A percentile compares a stretch with the other conserved stretches of the same genome.
These are phyloP conservation scores for Ilex aquifolium DNA, from an alignment of 257 asterid genomes.

Conservation along the genomic window DNA sequence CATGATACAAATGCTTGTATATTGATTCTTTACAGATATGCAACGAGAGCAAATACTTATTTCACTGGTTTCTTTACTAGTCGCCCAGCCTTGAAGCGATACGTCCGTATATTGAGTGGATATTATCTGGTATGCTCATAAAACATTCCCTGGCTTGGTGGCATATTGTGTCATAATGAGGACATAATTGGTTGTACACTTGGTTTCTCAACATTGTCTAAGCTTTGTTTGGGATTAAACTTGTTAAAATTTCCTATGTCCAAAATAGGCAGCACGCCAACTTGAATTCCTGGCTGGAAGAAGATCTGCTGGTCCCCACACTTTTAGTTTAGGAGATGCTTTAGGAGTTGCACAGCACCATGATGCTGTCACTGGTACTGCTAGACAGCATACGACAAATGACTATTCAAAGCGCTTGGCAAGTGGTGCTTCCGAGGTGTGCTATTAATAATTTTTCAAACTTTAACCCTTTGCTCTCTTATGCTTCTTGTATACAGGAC, in stretches of 20 bases:
- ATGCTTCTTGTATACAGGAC: not conserved
- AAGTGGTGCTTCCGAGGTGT: conserved; percentile 69
- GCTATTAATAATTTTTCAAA: too few species aligned
- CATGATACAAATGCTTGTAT: not conserved
- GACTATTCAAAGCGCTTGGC: conserved; percentile 88
- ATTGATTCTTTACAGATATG: conserved; percentile 45
- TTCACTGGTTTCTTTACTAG: conserved; percentile 89
- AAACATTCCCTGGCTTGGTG: not conserved
- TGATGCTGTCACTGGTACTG: conserved; percentile 81
- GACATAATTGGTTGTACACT: not conserved
- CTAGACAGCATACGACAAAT: conserved; percentile 79
- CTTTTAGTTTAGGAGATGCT: conserved; percentile 64
- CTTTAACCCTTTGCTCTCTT: not conserved
- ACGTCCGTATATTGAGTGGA: conserved; percentile 66
- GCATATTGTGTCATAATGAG: too few species aligned
- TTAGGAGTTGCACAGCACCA: conserved; percentile 84
- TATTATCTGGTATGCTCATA: conserved; percentile 50
- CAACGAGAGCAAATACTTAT: conserved; percentile 52
- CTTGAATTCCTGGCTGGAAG: conserved; percentile 65
- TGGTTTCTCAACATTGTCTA: not conserved
- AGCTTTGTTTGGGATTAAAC: not conserved
- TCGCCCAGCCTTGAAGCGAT: conserved; percentile 78
- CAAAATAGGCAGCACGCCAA: conserved; percentile 73
- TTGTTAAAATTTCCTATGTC: not conserved
- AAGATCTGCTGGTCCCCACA: conserved; percentile 40